Percentiles rank a stretch among this genome's conserved stretches.
Evolutionary conservation across 2,329 filamentous ascomycete genomes (phyloP).

Genomic region (Fusarium mangiferae): DNA sequence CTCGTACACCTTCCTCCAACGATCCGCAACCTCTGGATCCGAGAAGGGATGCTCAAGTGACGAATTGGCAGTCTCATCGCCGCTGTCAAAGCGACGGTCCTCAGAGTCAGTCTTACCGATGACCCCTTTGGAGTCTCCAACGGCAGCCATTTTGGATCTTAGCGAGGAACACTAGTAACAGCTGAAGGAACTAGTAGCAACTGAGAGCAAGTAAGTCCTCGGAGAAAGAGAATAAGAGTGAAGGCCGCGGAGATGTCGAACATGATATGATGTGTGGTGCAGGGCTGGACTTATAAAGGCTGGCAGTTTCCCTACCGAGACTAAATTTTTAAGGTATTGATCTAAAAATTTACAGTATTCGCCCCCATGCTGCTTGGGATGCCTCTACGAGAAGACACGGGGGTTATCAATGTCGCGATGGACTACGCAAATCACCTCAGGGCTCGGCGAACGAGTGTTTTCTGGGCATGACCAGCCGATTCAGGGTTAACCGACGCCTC

Average conservation of each 20-base stretch:
- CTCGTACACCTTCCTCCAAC: slow-evolving; percentile 65
- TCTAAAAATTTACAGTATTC: not conserved
- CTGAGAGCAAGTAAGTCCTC: not conserved
- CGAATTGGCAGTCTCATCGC: slow-evolving; percentile 36
- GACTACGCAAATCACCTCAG: slow-evolving; percentile 40
- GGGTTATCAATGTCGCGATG: slow-evolving; percentile 41
- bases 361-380: not conserved
- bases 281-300: slow-evolving; percentile 39
- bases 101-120: slow-evolving; percentile 22
- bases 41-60: slow-evolving; percentile 57
- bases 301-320: not conserved
- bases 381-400: not conserved
- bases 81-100: slow-evolving; percentile 34
- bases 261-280: slow-evolving; percentile 10
- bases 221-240: slow-evolving; percentile 7
- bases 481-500: not conserved
- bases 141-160: slow-evolving; percentile 24
- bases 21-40: slow-evolving; percentile 61
- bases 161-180: not conserved
- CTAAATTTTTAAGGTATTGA: too few species aligned
- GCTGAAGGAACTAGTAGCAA: not conserved
- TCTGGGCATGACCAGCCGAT: not conserved
- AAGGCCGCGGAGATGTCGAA: slow-evolving; percentile 32
- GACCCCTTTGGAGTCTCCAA: slow-evolving; percentile 10
- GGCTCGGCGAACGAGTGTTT: slow-evolving; percentile 6